Evolutionary conservation across 768 basidiomycete species (phyloP), one percentile per base, ranked within the genome.

Genomic region (Strobilomyces dryophilus): DNA sequence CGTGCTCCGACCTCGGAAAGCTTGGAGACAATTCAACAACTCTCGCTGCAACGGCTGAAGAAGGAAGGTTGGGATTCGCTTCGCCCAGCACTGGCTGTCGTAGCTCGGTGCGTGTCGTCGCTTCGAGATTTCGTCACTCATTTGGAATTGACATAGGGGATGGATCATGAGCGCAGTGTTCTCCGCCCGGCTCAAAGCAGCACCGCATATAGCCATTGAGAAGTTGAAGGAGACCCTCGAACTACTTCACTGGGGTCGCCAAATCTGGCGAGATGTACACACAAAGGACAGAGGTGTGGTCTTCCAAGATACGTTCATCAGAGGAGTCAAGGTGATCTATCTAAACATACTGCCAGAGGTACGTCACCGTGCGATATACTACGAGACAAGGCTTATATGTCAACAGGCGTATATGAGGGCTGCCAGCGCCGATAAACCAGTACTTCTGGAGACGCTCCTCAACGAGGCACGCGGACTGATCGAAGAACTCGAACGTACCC

Each of bases 231-330:
- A 27, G 8, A 32, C 14, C 18, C 37, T 49, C 8, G 20, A 56
- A 18, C 34, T 46, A 3, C 45, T 56, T 45, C 12, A 20, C 18
- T 43, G 48, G 44, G 55, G 47, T 36, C 36, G 47, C 17, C 53
- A 41, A 49, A 37, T 49, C 3, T 56, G 53, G 47, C 42, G 32
- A 36, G 37, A 44, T 8, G 41, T 40, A 27, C 6, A 12, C 8
- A 20, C 39, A 9, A 42, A 48, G 3, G 34, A 54, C 32, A 50
- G 44, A 27, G 48, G 45, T 10, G 35, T 3, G 9, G 24, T 51
- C 26, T 52, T 52, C 26, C 18, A 44, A n/a, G n/a, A 47, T 20
- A 44, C 46, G 3, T 49, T 55, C 18, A 31, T 49, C 36, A 45
- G 14, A 21, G 53, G 46, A 1, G 29, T 45, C 6, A 49, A 49